Evolutionary conservation across 257 asterid genomes (phyloP), one percentile per base, ranked within the genome.

Genomic region (Solanum pimpinellifolium): DNA sequence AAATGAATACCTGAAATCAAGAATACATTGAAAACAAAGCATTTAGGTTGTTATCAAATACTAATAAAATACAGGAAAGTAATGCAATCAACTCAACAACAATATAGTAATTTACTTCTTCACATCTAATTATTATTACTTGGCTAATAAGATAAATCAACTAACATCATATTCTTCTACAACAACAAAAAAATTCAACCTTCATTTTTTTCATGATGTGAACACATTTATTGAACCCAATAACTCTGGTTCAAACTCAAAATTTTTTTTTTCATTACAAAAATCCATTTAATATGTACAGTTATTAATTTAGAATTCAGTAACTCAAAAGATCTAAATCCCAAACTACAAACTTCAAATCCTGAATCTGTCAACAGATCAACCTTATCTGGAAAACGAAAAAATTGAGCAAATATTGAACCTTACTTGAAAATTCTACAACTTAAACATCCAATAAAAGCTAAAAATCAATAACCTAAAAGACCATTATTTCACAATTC

Each of bases 1-100:
- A 88, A 88, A 89, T n/a, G 85, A 77, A 89, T 77, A 90, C 86
- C 81, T 86, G 85, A 72, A 41, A 88, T 70, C 74, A 88, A 85
- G 52, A 83, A 85, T 86, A 76, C 70, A 83, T 56, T 72, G 41
- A 62, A 86, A 44, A 82, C 78, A 12, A 85, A 80, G 27, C 27
- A 3, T 29, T 46, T 33, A 47, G 20, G 35, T 83, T 42, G 65
- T 68, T 47, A 20, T 52, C 42, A 78, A 13, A 85, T 68, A 52
- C 41, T 39, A 42, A 73, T 77, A 44, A 73, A 39, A 49, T 44
- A 66, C 80, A 39, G 46, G 59, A 21, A 16, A 41, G 5, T 27
- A 39, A 47, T 27, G 66, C 62, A 39, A 25, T 25, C 86, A 41
- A 39, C 62, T 44, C 65, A 66, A 10, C 27, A 69, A 12, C 31